Conservation (phyloP, 2,329 filamentous ascomycete genomes). For the Penicillium thymicola region DNA sequence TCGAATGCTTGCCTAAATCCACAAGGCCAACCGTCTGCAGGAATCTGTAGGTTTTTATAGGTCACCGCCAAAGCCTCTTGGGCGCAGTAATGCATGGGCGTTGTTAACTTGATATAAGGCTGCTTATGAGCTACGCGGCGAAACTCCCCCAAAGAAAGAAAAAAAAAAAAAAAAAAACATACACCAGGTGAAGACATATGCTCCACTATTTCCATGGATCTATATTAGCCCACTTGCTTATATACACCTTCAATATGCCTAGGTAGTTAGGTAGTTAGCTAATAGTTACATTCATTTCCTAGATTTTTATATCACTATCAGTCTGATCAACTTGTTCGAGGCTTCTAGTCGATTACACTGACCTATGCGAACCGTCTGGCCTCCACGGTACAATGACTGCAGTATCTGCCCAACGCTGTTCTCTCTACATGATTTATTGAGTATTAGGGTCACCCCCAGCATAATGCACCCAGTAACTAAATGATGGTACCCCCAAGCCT, state of each 20-base stretch:
- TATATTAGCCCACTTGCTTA: neutral
- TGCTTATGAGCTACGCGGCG: neutral
- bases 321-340: neutral
- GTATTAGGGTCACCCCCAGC: neutral
- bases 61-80: neutral
- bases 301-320: neutral
- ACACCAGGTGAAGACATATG: neutral
- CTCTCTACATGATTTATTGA: neutral
- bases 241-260: neutral
- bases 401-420: neutral
- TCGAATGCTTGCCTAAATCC: neutral
- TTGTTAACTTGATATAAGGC: neutral
- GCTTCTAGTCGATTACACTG: too few relatives aligned
- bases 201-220: neutral
- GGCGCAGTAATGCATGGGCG: neutral
- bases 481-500: neutral
- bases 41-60: neutral
- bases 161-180: neutral
- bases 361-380: neutral
- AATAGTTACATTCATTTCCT: neutral
- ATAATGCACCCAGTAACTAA: neutral
- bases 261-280: too few relatives aligned
- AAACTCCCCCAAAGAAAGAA: neutral
- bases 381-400: neutral
- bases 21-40: neutral